Percentiles rank a stretch among this genome's conserved stretches.
Evolutionary conservation across 2,329 filamentous ascomycete genomes (phyloP).

Genomic region (Cladosporium austrohemisphaericum): DNA sequence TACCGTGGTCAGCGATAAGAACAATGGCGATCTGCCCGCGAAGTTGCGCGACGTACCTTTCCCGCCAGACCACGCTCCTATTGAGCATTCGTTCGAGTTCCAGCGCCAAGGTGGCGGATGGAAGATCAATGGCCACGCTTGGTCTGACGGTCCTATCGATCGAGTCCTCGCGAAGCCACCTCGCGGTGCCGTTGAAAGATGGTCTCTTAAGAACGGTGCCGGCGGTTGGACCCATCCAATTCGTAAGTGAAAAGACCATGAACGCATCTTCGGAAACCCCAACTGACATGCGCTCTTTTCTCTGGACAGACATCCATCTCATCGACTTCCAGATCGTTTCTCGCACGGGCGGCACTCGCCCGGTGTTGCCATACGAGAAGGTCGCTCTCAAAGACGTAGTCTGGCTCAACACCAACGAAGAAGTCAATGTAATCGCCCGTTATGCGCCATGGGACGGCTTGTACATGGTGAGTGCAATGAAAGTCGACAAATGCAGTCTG

Average conservation of each 20-base stretch:
- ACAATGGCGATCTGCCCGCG: conserved; percentile 38
- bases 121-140: conserved; percentile 49
- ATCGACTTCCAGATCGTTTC: conserved; percentile 55
- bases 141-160: conserved; percentile 30
- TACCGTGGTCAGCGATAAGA: no score
- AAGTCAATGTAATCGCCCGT: conserved; percentile 48
- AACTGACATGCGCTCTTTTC: conserved; percentile 43
- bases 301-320: conserved; percentile 61
- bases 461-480: no score
- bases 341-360: conserved; percentile 44
- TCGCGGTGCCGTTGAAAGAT: conserved; percentile 35
- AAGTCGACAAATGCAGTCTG: no score
- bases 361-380: conserved; percentile 51
- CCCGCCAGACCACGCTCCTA: conserved; percentile 33
- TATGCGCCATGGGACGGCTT: conserved; percentile 54
- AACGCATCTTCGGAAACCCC: conserved; percentile 29
- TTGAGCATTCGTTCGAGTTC: conserved; percentile 47
- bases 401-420: conserved; percentile 51
- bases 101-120: conserved; percentile 43
- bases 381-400: conserved; percentile 58
- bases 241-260: no score
- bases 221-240: conserved; percentile 48
- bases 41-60: conserved; percentile 27
- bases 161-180: conserved; percentile 34
- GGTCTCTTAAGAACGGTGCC: conserved; percentile 43